A percentile compares a stretch with the other conserved stretches of the same genome.
phyloP scores from a whole-genome alignment of 2,329 filamentous ascomycete species.

The Canariomyces notabilis region DNA sequence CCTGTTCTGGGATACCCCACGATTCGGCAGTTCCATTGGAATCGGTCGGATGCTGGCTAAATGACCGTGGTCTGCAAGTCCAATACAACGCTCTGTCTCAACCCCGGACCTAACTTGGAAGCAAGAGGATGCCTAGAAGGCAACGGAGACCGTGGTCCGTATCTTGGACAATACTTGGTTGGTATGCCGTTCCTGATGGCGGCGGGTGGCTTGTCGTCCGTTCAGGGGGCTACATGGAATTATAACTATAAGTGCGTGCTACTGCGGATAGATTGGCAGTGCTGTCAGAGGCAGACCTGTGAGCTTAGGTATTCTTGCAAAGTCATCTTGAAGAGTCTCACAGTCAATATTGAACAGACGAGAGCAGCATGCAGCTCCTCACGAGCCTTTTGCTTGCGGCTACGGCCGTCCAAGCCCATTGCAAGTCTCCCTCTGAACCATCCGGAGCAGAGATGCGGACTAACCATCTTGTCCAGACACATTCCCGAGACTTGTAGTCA shows the following conservation, averaged over 20 bases:
- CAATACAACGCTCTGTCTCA: not conserved
- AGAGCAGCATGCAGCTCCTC: slow-evolving; percentile 22
- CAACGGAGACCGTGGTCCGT: not conserved
- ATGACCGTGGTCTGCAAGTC: not conserved
- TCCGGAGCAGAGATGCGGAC: not conserved
- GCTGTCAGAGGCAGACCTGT: too few relatives aligned
- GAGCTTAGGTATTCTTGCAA: too few relatives aligned
- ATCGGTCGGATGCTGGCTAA: slow-evolving; percentile 1
- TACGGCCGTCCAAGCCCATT: slow-evolving; percentile 24
- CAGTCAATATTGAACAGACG: not conserved
- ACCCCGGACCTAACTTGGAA: not conserved
- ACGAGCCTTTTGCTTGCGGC: slow-evolving; percentile 21
- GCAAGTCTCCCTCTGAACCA: slow-evolving; percentile 14
- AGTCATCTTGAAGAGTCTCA: not conserved
- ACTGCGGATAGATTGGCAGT: too few relatives aligned
- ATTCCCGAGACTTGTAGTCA: slow-evolving; percentile 32
- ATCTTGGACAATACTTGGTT: not conserved
- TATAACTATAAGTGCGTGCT: not conserved
- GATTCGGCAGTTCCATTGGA: slow-evolving; percentile 7
- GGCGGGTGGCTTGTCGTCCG: not conserved
- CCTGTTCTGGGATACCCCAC: slow-evolving; percentile 2
- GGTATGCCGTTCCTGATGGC: not conserved
- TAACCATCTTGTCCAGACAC: slow-evolving; percentile 26
- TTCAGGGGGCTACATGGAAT: too few relatives aligned
- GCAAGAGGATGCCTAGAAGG: not conserved